Conservation (phyloP, 345 rosid genomes). For the Jatropha curcas region DNA sequence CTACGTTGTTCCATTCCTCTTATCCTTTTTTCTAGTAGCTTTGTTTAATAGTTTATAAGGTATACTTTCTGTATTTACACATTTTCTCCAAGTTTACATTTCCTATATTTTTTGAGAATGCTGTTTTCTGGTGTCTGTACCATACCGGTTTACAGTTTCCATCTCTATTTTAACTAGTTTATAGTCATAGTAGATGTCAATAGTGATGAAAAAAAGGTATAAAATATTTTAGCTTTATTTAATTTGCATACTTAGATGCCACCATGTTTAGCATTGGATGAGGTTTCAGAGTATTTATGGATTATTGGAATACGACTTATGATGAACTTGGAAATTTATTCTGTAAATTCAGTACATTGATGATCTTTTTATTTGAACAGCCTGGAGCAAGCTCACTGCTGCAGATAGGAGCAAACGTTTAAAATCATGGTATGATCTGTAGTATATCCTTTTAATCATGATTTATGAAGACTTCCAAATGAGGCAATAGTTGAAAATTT, state of each 20-base stretch:
- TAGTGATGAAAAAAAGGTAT: too few species aligned
- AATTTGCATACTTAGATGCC: background rate
- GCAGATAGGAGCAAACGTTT: conserved; percentile 75
- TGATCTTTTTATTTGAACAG: conserved; percentile 35
- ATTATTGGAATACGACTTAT: background rate
- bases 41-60: too few species aligned
- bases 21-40: too few species aligned
- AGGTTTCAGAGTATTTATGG: background rate
- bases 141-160: too few species aligned
- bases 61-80: too few species aligned
- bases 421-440: conserved; percentile 61
- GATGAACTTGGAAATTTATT: background rate
- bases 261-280: background rate
- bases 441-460: background rate
- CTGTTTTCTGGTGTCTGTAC: too few species aligned
- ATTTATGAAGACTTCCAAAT: background rate
- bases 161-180: too few species aligned
- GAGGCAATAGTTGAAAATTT: background rate
- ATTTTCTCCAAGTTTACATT: too few species aligned
- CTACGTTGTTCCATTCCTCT: too few species aligned
- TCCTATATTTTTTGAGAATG: too few species aligned
- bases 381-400: conserved; percentile 91
- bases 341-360: conserved; percentile 11
- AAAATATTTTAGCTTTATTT: too few species aligned
- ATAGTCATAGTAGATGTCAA: too few species aligned